Percentiles rank a stretch among this genome's conserved stretches.
Conservation (phyloP, 2,329 filamentous ascomycete species). For the Moelleriella libera region DNA sequence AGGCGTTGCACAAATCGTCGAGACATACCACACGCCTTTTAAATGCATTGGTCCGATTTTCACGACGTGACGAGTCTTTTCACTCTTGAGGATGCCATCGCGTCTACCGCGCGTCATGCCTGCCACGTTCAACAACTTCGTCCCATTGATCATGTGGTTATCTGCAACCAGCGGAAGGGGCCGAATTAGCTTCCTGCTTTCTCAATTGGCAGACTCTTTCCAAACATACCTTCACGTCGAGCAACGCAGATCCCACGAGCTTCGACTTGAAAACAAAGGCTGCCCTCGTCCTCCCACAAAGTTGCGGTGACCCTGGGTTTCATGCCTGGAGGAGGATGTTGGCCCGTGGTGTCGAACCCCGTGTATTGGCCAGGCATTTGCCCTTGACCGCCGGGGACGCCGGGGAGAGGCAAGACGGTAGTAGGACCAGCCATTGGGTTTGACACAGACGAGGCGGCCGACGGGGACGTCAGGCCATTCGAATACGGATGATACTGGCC, state of each 20-base stretch:
- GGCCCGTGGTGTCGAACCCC: slow-evolving; percentile 71
- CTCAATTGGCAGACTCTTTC: background rate
- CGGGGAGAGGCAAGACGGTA: slow-evolving; percentile 58
- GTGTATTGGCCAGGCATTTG: slow-evolving; percentile 42
- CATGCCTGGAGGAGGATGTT: slow-evolving; percentile 83
- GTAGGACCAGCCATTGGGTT: slow-evolving; percentile 51
- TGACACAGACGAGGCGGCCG: slow-evolving; percentile 51
- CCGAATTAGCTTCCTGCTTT: background rate
- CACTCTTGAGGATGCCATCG: slow-evolving; percentile 94
- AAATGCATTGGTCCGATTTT: slow-evolving; percentile 99
- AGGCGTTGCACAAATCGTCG: no score
- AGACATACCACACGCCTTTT: slow-evolving; percentile 93
- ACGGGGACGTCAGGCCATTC: slow-evolving; percentile 71
- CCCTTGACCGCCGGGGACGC: slow-evolving; percentile 31
- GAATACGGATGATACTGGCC: slow-evolving; percentile 54
- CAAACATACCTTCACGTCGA: slow-evolving; percentile 82
- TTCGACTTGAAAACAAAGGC: slow-evolving; percentile 94
- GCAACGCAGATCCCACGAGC: slow-evolving; percentile 93
- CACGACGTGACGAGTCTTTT: slow-evolving; percentile 91
- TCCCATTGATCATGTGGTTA: slow-evolving; percentile 99
- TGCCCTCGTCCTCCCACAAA: slow-evolving; percentile 96
- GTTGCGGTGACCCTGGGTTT: slow-evolving; percentile 95
- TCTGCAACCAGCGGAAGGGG: slow-evolving; percentile 36
- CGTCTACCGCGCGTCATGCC: slow-evolving; percentile 94
- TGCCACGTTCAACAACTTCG: slow-evolving; percentile 90